These are phyloP conservation scores for Candida glaebosa DNA, from an alignment of 805 yeast species.

Conservation along the genomic window DNA sequence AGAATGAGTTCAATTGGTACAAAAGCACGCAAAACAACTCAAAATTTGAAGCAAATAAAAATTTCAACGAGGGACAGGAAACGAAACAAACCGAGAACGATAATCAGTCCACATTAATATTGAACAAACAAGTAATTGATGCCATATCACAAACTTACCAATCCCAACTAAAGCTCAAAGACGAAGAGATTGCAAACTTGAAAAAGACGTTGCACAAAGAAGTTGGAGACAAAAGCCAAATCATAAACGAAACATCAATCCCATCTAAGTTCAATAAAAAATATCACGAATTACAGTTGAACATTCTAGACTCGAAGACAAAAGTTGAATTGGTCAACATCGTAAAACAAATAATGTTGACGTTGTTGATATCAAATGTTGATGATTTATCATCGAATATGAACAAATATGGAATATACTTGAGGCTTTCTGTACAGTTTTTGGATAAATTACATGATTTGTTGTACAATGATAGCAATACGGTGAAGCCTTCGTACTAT, in stretches of 20 bases:
- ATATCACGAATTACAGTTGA: constrained; percentile 24
- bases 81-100: background rate
- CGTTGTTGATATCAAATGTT: constrained; percentile 29
- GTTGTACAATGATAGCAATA: constrained; percentile 19
- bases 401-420: constrained; percentile 24
- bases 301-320: constrained; percentile 26
- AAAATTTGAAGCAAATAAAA: constrained; percentile 1
- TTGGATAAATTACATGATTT: constrained; percentile 29
- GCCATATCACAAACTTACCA: background rate
- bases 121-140: background rate
- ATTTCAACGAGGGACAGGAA: background rate
- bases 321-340: constrained; percentile 26
- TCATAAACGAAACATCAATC: constrained; percentile 15
- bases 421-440: constrained; percentile 23
- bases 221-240: constrained; percentile 14
- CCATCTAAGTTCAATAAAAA: constrained; percentile 19
- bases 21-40: background rate
- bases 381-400: constrained; percentile 23
- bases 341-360: constrained; percentile 32
- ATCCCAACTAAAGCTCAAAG: background rate
- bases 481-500: constrained; percentile 25
- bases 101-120: background rate
- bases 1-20: constrained; percentile 14
- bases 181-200: background rate
- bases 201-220: constrained; percentile 1